Conservation (phyloP, 371 early-diverging fungal species). For the Synchytrium microbalum region DNA sequence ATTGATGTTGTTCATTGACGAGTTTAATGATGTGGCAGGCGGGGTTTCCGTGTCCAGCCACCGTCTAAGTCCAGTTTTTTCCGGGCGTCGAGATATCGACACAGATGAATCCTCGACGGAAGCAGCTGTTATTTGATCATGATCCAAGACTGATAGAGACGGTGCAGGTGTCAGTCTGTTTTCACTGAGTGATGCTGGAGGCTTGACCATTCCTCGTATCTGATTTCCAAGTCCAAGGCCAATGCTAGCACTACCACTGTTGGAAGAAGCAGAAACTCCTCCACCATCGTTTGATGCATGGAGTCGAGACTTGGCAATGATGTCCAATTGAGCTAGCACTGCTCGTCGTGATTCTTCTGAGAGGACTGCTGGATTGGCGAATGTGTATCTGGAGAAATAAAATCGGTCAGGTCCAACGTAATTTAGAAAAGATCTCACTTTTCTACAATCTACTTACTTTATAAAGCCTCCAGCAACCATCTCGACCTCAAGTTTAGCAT, state of each 20-base stretch:
- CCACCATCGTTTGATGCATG: no score
- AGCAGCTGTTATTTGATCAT: background rate
- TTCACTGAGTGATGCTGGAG: background rate
- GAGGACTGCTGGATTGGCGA: background rate
- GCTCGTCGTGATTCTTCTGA: background rate
- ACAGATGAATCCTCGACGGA: background rate
- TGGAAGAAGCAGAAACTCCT: background rate
- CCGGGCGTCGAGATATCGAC: background rate
- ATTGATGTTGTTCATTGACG: background rate
- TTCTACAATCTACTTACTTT: no score
- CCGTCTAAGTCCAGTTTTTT: background rate
- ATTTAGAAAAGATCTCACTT: no score
- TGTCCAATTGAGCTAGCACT: background rate
- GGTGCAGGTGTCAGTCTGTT: background rate
- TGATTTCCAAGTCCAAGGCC: background rate
- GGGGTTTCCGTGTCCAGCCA: background rate
- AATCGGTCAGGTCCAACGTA: no score
- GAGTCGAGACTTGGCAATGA: no score
- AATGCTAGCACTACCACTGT: background rate
- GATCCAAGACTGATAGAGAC: background rate
- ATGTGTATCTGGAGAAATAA: background rate
- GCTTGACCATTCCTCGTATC: background rate
- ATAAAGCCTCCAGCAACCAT: background rate
- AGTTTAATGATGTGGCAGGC: background rate
- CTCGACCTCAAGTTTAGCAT: background rate